phyloP scores from a whole-genome alignment of 345 rosid species.

The Eucalyptus viminalis region DNA sequence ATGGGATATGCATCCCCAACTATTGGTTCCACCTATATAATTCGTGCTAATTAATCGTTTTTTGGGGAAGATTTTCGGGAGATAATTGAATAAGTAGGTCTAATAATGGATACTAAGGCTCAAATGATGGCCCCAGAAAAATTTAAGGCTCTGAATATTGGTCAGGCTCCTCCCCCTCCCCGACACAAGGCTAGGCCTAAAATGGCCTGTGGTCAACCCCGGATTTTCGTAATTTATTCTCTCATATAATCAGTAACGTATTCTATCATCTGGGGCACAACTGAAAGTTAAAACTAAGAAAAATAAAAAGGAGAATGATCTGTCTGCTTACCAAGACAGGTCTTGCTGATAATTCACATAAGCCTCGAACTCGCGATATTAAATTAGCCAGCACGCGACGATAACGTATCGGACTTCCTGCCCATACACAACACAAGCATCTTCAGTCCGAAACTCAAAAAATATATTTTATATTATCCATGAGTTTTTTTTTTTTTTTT shows the following conservation, averaged over 20 bases:
- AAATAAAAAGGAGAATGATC: neutral
- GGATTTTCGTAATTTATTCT: neutral
- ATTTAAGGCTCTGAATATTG: neutral
- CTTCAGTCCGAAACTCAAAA: neutral
- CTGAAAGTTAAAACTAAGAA: neutral
- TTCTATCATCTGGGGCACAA: neutral
- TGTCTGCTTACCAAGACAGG: neutral
- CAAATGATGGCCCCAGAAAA: neutral
- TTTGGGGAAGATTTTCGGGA: neutral
- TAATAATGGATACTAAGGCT: neutral
- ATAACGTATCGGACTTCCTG: neutral
- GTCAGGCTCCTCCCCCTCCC: neutral
- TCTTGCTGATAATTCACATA: neutral
- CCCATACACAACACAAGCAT: neutral
- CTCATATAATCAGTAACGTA: neutral
- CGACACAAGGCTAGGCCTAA: neutral
- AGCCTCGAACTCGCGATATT: neutral
- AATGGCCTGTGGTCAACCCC: neutral
- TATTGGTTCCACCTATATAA: neutral
- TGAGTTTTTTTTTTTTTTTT: neutral
- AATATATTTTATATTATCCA: neutral
- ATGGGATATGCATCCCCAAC: neutral
- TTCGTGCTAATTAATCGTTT: neutral
- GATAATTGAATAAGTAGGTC: neutral
- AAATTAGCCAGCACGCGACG: neutral